Base-by-base conservation (phyloP, 257 asterid genomes). In the Nicotiana knightiana region DNA sequence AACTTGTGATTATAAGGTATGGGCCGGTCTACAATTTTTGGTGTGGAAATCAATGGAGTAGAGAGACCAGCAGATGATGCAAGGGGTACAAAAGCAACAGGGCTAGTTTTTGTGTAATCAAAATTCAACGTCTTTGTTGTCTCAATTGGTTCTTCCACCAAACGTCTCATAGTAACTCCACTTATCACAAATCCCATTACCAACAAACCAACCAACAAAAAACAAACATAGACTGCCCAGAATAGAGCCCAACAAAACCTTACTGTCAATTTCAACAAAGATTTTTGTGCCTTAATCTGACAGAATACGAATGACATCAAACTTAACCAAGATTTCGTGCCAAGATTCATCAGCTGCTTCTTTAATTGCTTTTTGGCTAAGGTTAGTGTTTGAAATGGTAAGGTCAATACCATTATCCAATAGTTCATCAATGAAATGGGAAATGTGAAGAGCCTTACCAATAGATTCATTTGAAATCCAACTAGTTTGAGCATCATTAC, bases 81-180 rank as follows among this genome's bases (percentile, higher is more conserved):
- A 82, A 88, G 64, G 3, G 91, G 93, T 76, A 88, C 91, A 24
- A 84, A 82, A 4, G 94, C 91, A 30, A 83, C 88, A 1, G 93
- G 95, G 81, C 89, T 90, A 30, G 89, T 43, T 82, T 85, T 90
- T 0, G 97, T 93, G 83, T 89, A 93, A 73, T 91, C 96, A 35
- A 93, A 91, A 79, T 87, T 89, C 17, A 93, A 83, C 46, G 68
- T 57, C 82, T 88, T 88, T 4, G 87, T 86, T 2, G 83, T 80
- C 35, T 91, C 91, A 1, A 93, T 81, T 15, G 94, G 86, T 75
- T 89, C 92, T 66, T 87, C 87, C 2, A 89, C 90, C 65, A 90
- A 46, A 58, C 64, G 82, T 63, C 83, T 89, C 89, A 87, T 54
- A 6, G 82, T 61, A 26, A 89, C 18, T 26, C 90, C 86, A 21